Percentiles rank a stretch among this genome's conserved stretches.
Conservation (phyloP, 2,329 filamentous ascomycete genomes). For the Xylaria sp. region DNA sequence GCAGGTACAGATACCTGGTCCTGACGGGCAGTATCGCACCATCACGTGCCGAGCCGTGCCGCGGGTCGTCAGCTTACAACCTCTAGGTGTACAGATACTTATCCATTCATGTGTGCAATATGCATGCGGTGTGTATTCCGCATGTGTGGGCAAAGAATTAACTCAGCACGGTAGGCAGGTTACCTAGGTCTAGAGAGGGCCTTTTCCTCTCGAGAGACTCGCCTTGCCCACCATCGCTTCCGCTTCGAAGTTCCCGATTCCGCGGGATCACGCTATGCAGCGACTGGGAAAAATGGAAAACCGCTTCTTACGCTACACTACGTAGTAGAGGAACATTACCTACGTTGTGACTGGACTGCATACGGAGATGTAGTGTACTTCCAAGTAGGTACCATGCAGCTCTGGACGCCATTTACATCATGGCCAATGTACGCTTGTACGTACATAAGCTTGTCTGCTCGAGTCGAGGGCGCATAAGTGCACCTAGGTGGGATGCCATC, state of each 20-base stretch:
- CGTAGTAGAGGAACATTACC: too few relatives aligned
- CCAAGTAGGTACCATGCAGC: not conserved
- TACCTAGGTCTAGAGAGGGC: not conserved
- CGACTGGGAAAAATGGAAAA: not conserved
- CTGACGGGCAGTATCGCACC: slow-evolving; percentile 3
- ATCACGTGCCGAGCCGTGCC: slow-evolving; percentile 16
- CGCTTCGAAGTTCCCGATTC: not conserved
- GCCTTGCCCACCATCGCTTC: not conserved
- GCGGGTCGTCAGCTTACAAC: slow-evolving; percentile 9
- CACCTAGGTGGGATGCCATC: not conserved
- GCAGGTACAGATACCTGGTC: not conserved
- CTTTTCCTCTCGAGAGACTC: not conserved
- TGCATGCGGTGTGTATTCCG: too few relatives aligned
- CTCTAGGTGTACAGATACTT: not conserved
- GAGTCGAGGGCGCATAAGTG: not conserved
- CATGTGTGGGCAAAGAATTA: too few relatives aligned
- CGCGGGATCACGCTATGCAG: not conserved
- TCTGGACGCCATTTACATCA: too few relatives aligned
- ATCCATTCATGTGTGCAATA: not conserved
- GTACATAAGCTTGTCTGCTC: not conserved
- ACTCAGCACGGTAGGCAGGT: too few relatives aligned
- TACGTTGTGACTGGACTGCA: too few relatives aligned
- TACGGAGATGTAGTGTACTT: too few relatives aligned
- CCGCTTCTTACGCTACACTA: not conserved
- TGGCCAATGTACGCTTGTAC: too few relatives aligned